Percentiles rank a stretch among this genome's conserved stretches.
These are phyloP conservation scores for Epichloe typhina DNA, from an alignment of 2,329 filamentous ascomycete species.

Conservation along the genomic window DNA sequence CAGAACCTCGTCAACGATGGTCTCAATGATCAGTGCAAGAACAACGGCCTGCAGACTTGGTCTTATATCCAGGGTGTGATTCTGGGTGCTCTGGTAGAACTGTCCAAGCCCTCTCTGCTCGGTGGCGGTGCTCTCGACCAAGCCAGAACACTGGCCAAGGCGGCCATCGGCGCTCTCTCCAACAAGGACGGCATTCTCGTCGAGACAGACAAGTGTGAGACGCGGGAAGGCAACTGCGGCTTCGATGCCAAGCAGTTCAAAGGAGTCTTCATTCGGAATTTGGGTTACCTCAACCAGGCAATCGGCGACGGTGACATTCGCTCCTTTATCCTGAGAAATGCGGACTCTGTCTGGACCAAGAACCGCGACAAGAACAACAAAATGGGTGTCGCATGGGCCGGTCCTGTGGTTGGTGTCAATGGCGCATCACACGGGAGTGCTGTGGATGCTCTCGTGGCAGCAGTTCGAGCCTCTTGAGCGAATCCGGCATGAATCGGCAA, in stretches of 20 bases:
- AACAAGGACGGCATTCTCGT: constrained; percentile 33
- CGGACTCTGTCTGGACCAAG: constrained; percentile 50
- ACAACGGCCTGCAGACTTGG: constrained; percentile 39
- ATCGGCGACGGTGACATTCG: constrained; percentile 36
- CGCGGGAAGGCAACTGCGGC: constrained; percentile 23
- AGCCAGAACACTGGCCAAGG: constrained; percentile 37
- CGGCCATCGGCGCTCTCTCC: constrained; percentile 33
- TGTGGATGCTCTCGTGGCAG: constrained; percentile 54
- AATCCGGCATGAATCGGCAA: background rate
- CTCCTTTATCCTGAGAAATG: constrained; percentile 45
- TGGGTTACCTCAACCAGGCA: constrained; percentile 41
- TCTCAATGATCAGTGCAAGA: constrained; percentile 32
- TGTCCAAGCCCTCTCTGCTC: constrained; percentile 27
- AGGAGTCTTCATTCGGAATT: constrained; percentile 54
- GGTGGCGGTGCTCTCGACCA: constrained; percentile 26
- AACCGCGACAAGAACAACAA: constrained; percentile 35
- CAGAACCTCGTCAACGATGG: constrained; percentile 41
- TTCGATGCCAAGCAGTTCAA: constrained; percentile 54
- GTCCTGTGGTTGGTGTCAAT: constrained; percentile 37
- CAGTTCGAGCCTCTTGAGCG: constrained; percentile 26
- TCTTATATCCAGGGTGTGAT: constrained; percentile 47
- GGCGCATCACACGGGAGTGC: constrained; percentile 52
- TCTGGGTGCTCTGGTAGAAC: constrained; percentile 39
- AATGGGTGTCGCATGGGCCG: constrained; percentile 53
- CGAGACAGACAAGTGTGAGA: constrained; percentile 23